Percentiles rank a stretch among this genome's conserved stretches.
These are phyloP conservation scores for Coprinopsis marcescibilis DNA, from an alignment of 768 basidiomycete species.

Conservation along the genomic window DNA sequence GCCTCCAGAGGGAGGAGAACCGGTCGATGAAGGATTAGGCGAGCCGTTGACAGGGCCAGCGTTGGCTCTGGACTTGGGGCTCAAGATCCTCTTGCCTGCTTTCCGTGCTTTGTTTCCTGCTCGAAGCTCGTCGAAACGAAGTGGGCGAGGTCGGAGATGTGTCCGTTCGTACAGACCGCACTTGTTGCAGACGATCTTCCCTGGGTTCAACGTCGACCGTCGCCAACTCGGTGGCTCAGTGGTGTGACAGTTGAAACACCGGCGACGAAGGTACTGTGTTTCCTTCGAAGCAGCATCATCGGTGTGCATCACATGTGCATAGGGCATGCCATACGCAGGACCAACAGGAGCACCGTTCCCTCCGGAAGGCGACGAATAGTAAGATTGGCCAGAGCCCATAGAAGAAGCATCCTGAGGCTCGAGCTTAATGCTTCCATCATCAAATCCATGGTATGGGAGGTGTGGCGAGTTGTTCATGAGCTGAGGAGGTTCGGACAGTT, in stretches of 20 bases:
- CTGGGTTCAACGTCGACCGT: constrained; percentile 80
- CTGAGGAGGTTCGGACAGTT: constrained; percentile 24
- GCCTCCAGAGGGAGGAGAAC: constrained; percentile 1
- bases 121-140: constrained; percentile 83
- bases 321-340: constrained; percentile 26
- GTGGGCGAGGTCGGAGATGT: constrained; percentile 73
- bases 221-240: constrained; percentile 90
- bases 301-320: constrained; percentile 73
- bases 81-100: constrained; percentile 32
- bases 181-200: constrained; percentile 94
- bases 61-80: constrained; percentile 32
- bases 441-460: constrained; percentile 42
- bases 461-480: constrained; percentile 34
- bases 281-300: constrained; percentile 89
- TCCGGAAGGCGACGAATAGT: constrained; percentile 36
- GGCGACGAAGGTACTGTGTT: constrained; percentile 81
- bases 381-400: constrained; percentile 59
- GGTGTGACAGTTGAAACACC: constrained; percentile 89
- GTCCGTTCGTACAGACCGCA: constrained; percentile 90
- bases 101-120: constrained; percentile 83
- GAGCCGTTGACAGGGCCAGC: constrained; percentile 4
- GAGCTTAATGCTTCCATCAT: constrained; percentile 54
- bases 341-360: constrained; percentile 10
- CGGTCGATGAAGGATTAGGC: not conserved
- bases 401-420: constrained; percentile 56